A percentile compares a stretch with the other conserved stretches of the same genome.
phyloP scores from a whole-genome alignment of 768 basidiomycete species.

The Inosperma sp. region DNA sequence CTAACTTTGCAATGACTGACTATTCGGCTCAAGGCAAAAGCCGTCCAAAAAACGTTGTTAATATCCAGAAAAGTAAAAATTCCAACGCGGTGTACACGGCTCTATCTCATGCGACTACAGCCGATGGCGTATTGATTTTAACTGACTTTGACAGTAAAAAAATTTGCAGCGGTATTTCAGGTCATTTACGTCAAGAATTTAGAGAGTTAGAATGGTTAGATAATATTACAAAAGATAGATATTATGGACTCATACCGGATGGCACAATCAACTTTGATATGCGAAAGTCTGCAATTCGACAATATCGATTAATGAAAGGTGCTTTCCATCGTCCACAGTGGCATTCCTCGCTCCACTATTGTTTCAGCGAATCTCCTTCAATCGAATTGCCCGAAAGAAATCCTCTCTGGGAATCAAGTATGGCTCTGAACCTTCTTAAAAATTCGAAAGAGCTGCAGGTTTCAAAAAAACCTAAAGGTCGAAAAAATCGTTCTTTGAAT shows the following conservation, averaged over 20 bases:
- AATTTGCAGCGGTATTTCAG: slow-evolving; percentile 13
- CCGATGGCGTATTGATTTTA: slow-evolving; percentile 18
- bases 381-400: too few species aligned
- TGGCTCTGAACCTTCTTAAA: too few species aligned
- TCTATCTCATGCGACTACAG: slow-evolving; percentile 24
- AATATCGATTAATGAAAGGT: not conserved
- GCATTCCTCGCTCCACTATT: too few species aligned
- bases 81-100: too few species aligned
- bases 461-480: too few species aligned
- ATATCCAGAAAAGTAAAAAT: slow-evolving; percentile 18
- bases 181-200: slow-evolving; percentile 14
- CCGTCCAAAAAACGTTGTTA: slow-evolving; percentile 24
- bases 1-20: slow-evolving; percentile 33
- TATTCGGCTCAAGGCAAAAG: slow-evolving; percentile 31
- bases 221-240: slow-evolving; percentile 16
- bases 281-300: not conserved
- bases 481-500: too few species aligned
- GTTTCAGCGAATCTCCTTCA: too few species aligned
- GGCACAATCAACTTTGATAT: not conserved
- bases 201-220: slow-evolving; percentile 16
- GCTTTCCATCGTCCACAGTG: too few species aligned
- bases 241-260: slow-evolving; percentile 10
- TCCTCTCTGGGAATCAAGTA: too few species aligned
- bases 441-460: too few species aligned
- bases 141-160: slow-evolving; percentile 8